Base-by-base conservation (phyloP, 1,284 basidiomycete genomes). In the Boletus smithii region DNA sequence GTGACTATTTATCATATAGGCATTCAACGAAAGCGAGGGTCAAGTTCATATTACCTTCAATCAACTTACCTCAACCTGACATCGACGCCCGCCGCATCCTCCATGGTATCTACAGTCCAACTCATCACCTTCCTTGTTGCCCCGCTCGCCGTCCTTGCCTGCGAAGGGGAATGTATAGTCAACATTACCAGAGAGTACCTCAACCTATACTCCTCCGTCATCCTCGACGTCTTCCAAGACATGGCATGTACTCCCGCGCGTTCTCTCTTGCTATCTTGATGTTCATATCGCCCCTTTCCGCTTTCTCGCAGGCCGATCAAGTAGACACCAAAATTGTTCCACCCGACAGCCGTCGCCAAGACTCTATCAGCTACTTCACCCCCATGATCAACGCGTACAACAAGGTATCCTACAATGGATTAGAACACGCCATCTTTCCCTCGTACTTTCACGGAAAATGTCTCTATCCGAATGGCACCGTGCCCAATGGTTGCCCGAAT, bases 381-480 rank as follows among this genome's bases (percentile, higher is more conserved):
- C 79, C 81, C 5, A 60, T 85, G 38, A 40, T 74, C 35, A 49
- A 63, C 17, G 69, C 72, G 1, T 86, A 79, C 67, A 48, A 69
- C 29, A 62, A 71, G 36, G 55, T 61, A 18, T 72, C 76, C 23
- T 79, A 76, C 56, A 46, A 64, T 4, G 61, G 66, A 5, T 69
- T 84, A 56, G 67, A 74, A 56, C 65, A 51, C 22, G 73, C 72
- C 17, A 81, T 87, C 53, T 87, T 87, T 53, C 79, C 81, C 3
- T 62, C 65, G 24, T 79, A 70, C 67, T 88, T 88, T 64, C 87
- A 88, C 53, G 87, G 86, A 47, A 89, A 86, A 67, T 88, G 86
- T 58, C 76, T 79, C 55, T 59, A 70, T 34, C 59, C 54, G 7
- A 70, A 79, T 47, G 80, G 76, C 40, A 66, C 73, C 45, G 74